Base-by-base conservation (phyloP, 2,329 filamentous ascomycete species). In the Fusarium oligoseptatum region DNA sequence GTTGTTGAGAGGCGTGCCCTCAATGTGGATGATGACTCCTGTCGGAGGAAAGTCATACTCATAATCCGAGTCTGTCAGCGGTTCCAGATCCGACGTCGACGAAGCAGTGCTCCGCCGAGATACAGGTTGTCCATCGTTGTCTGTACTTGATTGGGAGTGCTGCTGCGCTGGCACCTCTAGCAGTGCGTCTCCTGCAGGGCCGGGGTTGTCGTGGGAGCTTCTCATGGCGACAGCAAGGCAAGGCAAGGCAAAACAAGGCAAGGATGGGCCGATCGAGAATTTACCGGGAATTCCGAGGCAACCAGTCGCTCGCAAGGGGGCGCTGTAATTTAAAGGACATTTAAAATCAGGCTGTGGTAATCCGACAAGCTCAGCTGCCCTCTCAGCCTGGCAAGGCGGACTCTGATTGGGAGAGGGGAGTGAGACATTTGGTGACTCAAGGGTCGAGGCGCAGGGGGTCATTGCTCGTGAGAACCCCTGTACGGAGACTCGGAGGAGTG, bases 281-380 rank as follows among this genome's bases (percentile, higher is more conserved):
- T 37, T 37, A 55, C 34, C 55, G 55, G 29, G 55, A 34, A 37
- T 24, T 27, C 56, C 56, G 56, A 58, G 56, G 56, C 56, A 58
- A 27, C 56, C 56, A 58, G 56, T 58, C 17, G 50, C 17, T 34
- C 56, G 56, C 29, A 57, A 57, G 29, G 55, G 55, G 55, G 55
- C 55, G 22, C 56, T 36, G 56, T 57, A 24, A 58, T 58, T 58
- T 58, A 58, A 58, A 57, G 55, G 32, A 22, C 17, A 39, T 58
- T 58, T 36, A 34, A 17, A 58, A 58, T 58, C 56, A 58, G 56
- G 56, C 56, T 58, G 56, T 10, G 56, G 50, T 55, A 58, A n/a
- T 58, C 15, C 9, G 34, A 27, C 56, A 58, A 15, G 32, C 34
- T 36, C 56, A 36, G 48, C 27, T 32, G 48, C 24, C 48, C 48